These are phyloP conservation scores for Pythium sukuiense DNA, from an alignment of 352 stramenopile genomes.

Conservation along the genomic window DNA sequence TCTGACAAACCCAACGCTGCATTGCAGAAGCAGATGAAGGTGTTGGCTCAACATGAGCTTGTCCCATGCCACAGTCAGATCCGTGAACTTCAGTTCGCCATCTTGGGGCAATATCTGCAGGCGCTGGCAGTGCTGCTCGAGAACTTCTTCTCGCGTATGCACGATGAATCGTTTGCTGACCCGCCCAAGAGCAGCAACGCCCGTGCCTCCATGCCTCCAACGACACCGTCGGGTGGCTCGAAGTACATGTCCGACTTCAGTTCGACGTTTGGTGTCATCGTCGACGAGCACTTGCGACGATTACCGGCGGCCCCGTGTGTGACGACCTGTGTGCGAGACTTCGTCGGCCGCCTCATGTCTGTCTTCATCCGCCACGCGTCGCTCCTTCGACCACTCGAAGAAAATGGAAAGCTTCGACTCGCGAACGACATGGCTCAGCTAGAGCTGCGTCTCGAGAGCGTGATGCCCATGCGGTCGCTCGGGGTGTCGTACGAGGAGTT, in stretches of 20 bases:
- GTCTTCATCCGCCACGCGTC: slow-evolving; percentile 79
- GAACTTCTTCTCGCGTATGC: slow-evolving; percentile 75
- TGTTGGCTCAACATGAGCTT: slow-evolving; percentile 39
- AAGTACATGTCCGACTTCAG: slow-evolving; percentile 83
- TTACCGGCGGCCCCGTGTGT: slow-evolving; percentile 55
- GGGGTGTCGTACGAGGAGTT: slow-evolving; percentile 74
- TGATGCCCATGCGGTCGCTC: slow-evolving; percentile 59
- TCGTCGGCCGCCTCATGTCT: slow-evolving; percentile 70
- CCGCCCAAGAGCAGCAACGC: slow-evolving; percentile 18
- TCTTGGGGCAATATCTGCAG: slow-evolving; percentile 75
- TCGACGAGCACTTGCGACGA: slow-evolving; percentile 74
- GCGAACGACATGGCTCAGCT: slow-evolving; percentile 86
- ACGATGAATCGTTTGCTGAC: slow-evolving; percentile 81
- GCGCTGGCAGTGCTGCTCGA: slow-evolving; percentile 57
- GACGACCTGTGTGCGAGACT: slow-evolving; percentile 56
- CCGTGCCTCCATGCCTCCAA: neutral
- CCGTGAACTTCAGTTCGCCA: slow-evolving; percentile 50
- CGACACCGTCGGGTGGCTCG: slow-evolving; percentile 40
- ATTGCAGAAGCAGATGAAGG: slow-evolving; percentile 45
- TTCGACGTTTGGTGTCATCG: slow-evolving; percentile 56
- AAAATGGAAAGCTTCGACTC: slow-evolving; percentile 75
- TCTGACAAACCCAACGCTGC: slow-evolving; percentile 13
- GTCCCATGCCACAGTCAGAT: slow-evolving; percentile 51
- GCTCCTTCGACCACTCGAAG: slow-evolving; percentile 68
- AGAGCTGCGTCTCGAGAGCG: slow-evolving; percentile 62